Base-by-base conservation (phyloP, 352 stramenopile genomes). In the Globisporangium canariense region DNA sequence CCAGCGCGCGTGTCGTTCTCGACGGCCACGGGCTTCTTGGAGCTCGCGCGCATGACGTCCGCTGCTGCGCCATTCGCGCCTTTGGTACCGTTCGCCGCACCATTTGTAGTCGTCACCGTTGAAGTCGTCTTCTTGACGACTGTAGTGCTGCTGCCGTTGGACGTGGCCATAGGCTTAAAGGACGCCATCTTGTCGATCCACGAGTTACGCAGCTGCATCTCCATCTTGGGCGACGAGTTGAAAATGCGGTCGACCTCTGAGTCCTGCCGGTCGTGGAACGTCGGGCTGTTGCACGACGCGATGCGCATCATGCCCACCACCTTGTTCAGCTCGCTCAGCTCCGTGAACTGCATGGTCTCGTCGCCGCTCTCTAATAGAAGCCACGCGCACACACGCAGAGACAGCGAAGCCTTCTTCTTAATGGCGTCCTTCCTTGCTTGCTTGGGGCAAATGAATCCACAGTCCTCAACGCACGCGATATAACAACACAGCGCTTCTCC, bases 161-260 rank as follows among this genome's bases (percentile, higher is more conserved):
- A 9, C 38, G 66, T 30, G 3, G 75, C 30, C 53, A 84, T 54
- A 4, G 79, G 71, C 70, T 93, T 93, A 62, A 91, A 90, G 18
- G 82, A 76, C 57, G 83, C 76, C 74, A 94, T 89, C 73, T 89
- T 89, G 67, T 96, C 87, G 66, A 96, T 91, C 87, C 87, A 96
- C 62, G 87, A 96, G 61, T 91, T 92, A 58, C 83, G 87, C 69
- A 94, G 64, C 67, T 93, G 83, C 65, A 86, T 79, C 62, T 93
- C 87, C 77, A 93, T 91, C 64, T 96, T 96, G 18, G 88, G 88
- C 58, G 88, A 96, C 63, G 86, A 93, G 66, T 94, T 96, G 75
- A 90, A 96, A 67, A 96, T 93, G 53, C 86, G 86, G 57, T 96
- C 88, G 32, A 96, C 86, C 74, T 96, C 88, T 62, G 88, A 96